A percentile compares a stretch with the other conserved stretches of the same genome.
Evolutionary conservation across 2,329 filamentous ascomycete species (phyloP).

Genomic region (Scedosporium boydii): DNA sequence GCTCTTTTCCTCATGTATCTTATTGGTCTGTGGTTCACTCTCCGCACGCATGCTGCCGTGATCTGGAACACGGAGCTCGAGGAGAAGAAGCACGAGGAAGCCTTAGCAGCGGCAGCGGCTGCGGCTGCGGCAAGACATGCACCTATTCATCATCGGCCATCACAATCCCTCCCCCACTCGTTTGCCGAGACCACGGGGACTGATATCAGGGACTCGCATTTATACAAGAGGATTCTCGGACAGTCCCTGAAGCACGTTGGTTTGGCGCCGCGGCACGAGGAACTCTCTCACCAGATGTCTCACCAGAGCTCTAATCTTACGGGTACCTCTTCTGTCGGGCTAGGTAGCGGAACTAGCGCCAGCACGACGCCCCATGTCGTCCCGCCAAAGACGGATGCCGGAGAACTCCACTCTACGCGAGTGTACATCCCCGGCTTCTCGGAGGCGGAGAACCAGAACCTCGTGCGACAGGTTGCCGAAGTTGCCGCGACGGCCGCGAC

Average conservation of each 20-base stretch:
- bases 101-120: slow-evolving; percentile 18
- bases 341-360: slow-evolving; percentile 15
- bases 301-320: slow-evolving; percentile 27
- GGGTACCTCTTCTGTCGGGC: slow-evolving; percentile 28
- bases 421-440: slow-evolving; percentile 61
- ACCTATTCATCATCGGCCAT: not conserved
- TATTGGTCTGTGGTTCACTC: slow-evolving; percentile 89
- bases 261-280: slow-evolving; percentile 44
- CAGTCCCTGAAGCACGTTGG: slow-evolving; percentile 83
- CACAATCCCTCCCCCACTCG: slow-evolving; percentile 23
- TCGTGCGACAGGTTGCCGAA: slow-evolving; percentile 83
- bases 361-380: slow-evolving; percentile 59
- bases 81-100: slow-evolving; percentile 60
- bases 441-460: slow-evolving; percentile 68
- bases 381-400: slow-evolving; percentile 54
- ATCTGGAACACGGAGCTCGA: slow-evolving; percentile 88
- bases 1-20: slow-evolving; percentile 88
- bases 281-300: slow-evolving; percentile 16
- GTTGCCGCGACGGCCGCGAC: slow-evolving; percentile 87
- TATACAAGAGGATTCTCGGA: slow-evolving; percentile 89
- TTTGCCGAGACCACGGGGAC: slow-evolving; percentile 39
- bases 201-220: slow-evolving; percentile 75
- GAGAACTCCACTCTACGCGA: slow-evolving; percentile 27
- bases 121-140: slow-evolving; percentile 18
- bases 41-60: slow-evolving; percentile 89